Base-by-base conservation (phyloP, 2,329 filamentous ascomycete species). In the Talaromyces sp. region DNA sequence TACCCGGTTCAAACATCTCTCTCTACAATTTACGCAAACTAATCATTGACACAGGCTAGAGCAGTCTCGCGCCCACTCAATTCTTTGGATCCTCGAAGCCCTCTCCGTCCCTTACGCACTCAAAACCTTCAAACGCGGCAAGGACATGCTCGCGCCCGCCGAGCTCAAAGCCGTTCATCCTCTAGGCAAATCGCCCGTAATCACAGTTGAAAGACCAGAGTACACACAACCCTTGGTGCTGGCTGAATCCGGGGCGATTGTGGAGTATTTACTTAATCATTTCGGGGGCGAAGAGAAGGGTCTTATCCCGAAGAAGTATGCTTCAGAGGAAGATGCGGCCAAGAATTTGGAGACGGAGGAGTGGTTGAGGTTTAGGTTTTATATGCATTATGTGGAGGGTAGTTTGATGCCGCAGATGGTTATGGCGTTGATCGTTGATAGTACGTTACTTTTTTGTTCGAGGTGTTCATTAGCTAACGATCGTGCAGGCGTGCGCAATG, bases 1-100 rank as follows among this genome's bases (percentile, higher is more conserved):
- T 9, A 16, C 4, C 27, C 27, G 27, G 27, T 1, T 31, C 27
- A 31, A 31, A 7, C 27, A 31, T 31, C 27, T 31, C 27, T 31
- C 5, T 31, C 27, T 8, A 31, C 6, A 31, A 31, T 31, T 22
- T 33, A 19, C 22, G 45, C 7, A 16, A 3, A 41, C 22, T 19
- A 11, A 61, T 31, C 2, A 24, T 7, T 64, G 22, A 31, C 75
- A 67, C 14, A 96, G 92, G 92, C 89, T 96, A 67, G 86, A 94
- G 71, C 83, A 90, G 70, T 96, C 92, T 64, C 90, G 93, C 70
- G 87, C 91, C 13, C 91, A 96, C 77, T 88, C 91, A 67, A 90
- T 94, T 65, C 81, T 95, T 52, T 96, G 91, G 91, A 87, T 96
- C 7, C 85, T 96, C 50, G 91, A 95, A 75, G 92, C 94, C 77